Conservation (phyloP, 1,139 yeast species). For the Hansenula anomala region DNA sequence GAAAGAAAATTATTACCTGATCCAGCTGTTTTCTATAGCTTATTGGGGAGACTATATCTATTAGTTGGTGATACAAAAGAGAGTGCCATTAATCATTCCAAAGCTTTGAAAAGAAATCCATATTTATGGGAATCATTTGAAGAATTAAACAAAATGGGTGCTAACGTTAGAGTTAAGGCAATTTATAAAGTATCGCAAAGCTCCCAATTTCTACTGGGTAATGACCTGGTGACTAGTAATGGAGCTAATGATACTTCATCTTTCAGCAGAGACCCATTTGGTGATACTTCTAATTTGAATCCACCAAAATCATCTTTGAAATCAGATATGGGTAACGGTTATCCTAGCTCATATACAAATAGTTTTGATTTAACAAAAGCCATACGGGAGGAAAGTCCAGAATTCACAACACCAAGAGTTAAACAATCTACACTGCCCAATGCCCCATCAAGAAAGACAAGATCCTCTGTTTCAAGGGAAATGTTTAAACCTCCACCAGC, state of each 20-base stretch:
- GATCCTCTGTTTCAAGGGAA: constrained; percentile 24
- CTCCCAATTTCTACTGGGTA: constrained; percentile 11
- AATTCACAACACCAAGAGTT: constrained; percentile 44
- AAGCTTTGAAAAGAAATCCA: constrained; percentile 69
- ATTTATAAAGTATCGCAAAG: constrained; percentile 38
- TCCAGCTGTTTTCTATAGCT: constrained; percentile 53
- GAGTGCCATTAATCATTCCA: constrained; percentile 63
- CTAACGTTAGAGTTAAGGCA: constrained; percentile 56
- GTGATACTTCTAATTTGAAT: constrained; percentile 15
- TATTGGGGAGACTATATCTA: constrained; percentile 67
- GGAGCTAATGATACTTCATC: constrained; percentile 3
- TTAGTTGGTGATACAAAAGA: constrained; percentile 56
- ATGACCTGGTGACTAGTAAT: background rate
- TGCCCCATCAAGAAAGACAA: constrained; percentile 48
- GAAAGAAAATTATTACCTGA: constrained; percentile 52
- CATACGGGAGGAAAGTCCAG: constrained; percentile 10
- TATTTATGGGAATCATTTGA: constrained; percentile 85
- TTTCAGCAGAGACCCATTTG: constrained; percentile 24
- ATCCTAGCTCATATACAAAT: no score
- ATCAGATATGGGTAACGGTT: no score
- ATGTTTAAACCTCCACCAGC: constrained; percentile 29
- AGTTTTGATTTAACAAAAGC: background rate
- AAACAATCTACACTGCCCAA: constrained; percentile 41
- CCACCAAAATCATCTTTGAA: background rate
- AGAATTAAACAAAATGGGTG: constrained; percentile 68